A percentile compares a stretch with the other conserved stretches of the same genome.
These are phyloP conservation scores for Scheffersomyces lignicola DNA, from an alignment of 1,139 yeast species.

Conservation along the genomic window DNA sequence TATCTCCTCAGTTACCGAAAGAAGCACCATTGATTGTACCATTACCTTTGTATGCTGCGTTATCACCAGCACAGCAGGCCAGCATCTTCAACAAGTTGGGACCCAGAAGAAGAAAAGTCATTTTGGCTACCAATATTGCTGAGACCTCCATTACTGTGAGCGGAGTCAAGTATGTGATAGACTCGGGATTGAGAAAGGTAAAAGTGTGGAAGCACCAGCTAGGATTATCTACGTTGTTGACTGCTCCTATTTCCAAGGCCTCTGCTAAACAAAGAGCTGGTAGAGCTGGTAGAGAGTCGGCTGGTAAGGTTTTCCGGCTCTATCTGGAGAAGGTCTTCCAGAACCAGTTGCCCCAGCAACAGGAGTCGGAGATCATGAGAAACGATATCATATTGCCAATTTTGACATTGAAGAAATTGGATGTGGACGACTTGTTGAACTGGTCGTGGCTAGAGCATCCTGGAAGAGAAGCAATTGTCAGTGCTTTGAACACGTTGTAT, in stretches of 20 bases:
- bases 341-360: constrained; percentile 62
- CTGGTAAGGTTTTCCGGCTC: constrained; percentile 83
- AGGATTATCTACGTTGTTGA: constrained; percentile 85
- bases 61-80: constrained; percentile 82
- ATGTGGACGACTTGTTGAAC: constrained; percentile 76
- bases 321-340: constrained; percentile 71
- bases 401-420: constrained; percentile 76
- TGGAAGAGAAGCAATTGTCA: constrained; percentile 69
- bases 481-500: constrained; percentile 78
- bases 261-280: constrained; percentile 96
- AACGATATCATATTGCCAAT: constrained; percentile 85
- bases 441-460: constrained; percentile 97
- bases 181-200: constrained; percentile 88
- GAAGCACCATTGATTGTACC: constrained; percentile 78
- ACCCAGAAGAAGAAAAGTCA: constrained; percentile 70
- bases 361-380: constrained; percentile 90
- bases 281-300: constrained; percentile 96
- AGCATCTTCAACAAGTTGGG: constrained; percentile 67
- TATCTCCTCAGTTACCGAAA: constrained; percentile 67
- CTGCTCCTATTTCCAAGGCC: constrained; percentile 91
- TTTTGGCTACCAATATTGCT: constrained; percentile 91
- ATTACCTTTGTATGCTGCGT: constrained; percentile 88
- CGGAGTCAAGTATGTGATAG: constrained; percentile 93
- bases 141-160: constrained; percentile 96
- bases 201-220: constrained; percentile 92